phyloP scores from a whole-genome alignment of 2,329 filamentous ascomycete genomes.

The Mycosphaerella arachidis region DNA sequence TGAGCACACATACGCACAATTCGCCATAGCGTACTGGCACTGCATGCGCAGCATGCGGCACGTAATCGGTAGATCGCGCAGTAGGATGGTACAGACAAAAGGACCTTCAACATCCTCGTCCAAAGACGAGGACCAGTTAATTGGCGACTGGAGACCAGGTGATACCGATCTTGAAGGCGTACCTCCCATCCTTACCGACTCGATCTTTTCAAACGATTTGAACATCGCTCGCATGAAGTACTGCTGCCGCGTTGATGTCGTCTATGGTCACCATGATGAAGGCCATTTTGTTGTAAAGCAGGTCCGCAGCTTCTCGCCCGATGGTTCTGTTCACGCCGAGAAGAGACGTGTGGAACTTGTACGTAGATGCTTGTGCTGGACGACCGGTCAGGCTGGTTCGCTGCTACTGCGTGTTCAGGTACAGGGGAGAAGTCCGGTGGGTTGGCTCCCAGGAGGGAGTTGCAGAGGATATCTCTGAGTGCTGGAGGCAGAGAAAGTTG shows the following conservation, averaged over 20 bases:
- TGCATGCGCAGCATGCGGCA: background rate
- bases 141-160: background rate
- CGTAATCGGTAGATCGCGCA: background rate
- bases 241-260: background rate
- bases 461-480: background rate
- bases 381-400: background rate
- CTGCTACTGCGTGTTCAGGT: background rate
- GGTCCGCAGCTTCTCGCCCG: background rate
- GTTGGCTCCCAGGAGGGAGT: background rate
- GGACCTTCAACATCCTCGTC: no score
- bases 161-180: background rate
- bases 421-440: background rate
- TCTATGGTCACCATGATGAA: background rate
- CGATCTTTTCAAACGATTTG: background rate
- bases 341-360: background rate
- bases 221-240: background rate
- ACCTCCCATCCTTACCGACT: background rate
- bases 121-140: background rate
- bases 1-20: no score
- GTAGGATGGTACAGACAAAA: background rate
- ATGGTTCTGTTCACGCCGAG: constrained; percentile 1
- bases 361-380: background rate
- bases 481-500: background rate
- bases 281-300: background rate
- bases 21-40: background rate